Evolutionary conservation across 768 basidiomycete species (phyloP), one percentile per base, ranked within the genome.

Genomic region (Kondoa subrosea): DNA sequence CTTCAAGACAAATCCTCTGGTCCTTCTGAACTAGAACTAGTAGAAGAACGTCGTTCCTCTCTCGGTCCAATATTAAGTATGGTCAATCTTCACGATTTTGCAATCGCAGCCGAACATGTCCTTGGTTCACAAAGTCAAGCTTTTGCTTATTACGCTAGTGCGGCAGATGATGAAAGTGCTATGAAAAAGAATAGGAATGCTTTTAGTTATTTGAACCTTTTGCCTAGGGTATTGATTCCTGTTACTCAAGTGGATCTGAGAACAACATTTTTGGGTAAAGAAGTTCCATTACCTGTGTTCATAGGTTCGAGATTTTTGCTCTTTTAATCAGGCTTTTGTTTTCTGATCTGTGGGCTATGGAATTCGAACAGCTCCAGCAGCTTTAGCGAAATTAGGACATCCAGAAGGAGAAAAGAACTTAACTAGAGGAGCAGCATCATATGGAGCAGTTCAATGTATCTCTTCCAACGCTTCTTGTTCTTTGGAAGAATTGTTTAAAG

Each of bases 361-460:
- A 50, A 50, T 50, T 50, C 40, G 40, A 50, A 50, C 40, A 16
- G 61, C 61, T 12, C 61, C 61, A 15, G 30, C 30, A 3, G 61
- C 61, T 15, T 32, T 63, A 27, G 61, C 61, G n/a, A 84, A 83
- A 68, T 79, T 92, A 0, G 91, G 91, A 0, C 91, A 96, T 76
- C 91, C 91, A 14, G 69, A 74, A 80, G 91, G 90, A 21, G 91
- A 95, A 78, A 78, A 81, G 31, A 92, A 91, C 76, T 84, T 92
- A 68, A 86, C 87, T 1, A 81, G 81, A 66, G 89, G 84, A 4
- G 85, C 85, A 14, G 83, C 81, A 27, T 78, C 79, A 69, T 81
- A 82, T 30, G 83, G 83, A 30, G 84, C 91, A 68, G 84, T 91
- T 32, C 91, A 93, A 74, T 78, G 79, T n/a, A 80, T 82, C 56